phyloP scores from a whole-genome alignment of 2,329 filamentous ascomycete genomes.

The Pochonia chlamydosporia region DNA sequence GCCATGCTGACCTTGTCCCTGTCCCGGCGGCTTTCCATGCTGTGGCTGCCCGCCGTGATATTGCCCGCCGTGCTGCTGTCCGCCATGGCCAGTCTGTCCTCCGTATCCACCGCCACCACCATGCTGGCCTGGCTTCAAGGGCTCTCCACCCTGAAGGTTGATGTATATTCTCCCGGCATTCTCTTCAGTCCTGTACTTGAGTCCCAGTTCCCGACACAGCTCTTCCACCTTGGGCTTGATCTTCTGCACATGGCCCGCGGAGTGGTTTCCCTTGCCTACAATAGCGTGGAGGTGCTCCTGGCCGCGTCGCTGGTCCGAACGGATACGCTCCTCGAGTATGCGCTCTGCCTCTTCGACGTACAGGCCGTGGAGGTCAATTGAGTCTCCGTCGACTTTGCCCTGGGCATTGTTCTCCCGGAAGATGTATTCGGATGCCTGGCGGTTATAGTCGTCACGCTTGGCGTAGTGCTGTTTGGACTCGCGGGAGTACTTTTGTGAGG shows the following conservation, averaged over 20 bases:
- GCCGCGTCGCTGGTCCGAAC: slow-evolving; percentile 64
- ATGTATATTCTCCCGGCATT: slow-evolving; percentile 89
- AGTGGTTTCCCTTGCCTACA: slow-evolving; percentile 93
- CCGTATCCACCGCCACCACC: slow-evolving; percentile 17
- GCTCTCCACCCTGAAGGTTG: slow-evolving; percentile 70
- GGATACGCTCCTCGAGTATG: slow-evolving; percentile 81
- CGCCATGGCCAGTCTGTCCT: slow-evolving; percentile 29
- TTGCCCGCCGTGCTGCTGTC: slow-evolving; percentile 35
- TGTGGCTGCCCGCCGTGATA: slow-evolving; percentile 11
- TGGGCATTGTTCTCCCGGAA: slow-evolving; percentile 89
- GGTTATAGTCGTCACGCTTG: slow-evolving; percentile 84
- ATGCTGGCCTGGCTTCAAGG: slow-evolving; percentile 33
- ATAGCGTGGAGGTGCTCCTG: slow-evolving; percentile 89
- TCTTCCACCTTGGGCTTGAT: slow-evolving; percentile 92
- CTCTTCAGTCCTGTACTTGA: slow-evolving; percentile 79
- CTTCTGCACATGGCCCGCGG: slow-evolving; percentile 75
- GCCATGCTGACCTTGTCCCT: slow-evolving; percentile 34
- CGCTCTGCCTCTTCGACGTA: slow-evolving; percentile 93
- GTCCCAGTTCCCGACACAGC: slow-evolving; percentile 74
- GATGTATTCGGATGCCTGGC: slow-evolving; percentile 86
- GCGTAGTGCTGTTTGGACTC: slow-evolving; percentile 80
- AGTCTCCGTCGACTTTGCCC: slow-evolving; percentile 69
- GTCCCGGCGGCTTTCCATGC: too few species aligned
- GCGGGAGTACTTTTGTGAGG: slow-evolving; percentile 77
- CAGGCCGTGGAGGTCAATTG: slow-evolving; percentile 90